These are phyloP conservation scores for Hanseniaspora lindneri DNA, from an alignment of 805 yeast species.

Conservation along the genomic window DNA sequence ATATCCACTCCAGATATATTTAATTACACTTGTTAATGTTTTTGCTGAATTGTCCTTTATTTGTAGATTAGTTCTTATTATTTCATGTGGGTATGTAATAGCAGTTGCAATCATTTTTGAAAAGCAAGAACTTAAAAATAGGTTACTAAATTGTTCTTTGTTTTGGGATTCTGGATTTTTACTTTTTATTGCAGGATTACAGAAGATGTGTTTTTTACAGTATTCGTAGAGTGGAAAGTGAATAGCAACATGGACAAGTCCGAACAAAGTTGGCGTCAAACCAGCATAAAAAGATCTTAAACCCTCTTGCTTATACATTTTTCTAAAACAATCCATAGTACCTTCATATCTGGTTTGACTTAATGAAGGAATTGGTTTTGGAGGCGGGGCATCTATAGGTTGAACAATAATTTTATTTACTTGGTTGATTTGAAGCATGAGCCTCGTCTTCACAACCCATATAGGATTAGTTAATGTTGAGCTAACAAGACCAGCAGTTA, in stretches of 20 bases:
- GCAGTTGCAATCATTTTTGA: conserved; percentile 84
- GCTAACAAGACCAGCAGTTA: conserved; percentile 79
- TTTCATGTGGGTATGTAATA: conserved; percentile 91
- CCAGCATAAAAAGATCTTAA: conserved; percentile 75
- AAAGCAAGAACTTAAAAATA: conserved; percentile 56
- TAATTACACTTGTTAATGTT: conserved; percentile 18
- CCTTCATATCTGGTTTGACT: conserved; percentile 42
- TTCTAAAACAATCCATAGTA: conserved; percentile 69
- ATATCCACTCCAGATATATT: conserved; percentile 18
- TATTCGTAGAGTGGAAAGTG: conserved; percentile 91
- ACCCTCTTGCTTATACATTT: conserved; percentile 75
- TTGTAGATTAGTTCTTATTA: conserved; percentile 83
- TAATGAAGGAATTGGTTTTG: conserved; percentile 1
- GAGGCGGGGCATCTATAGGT: conserved; percentile 21
- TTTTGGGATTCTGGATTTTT: conserved; percentile 18
- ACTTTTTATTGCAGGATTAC: conserved; percentile 24
- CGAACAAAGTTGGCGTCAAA: conserved; percentile 77
- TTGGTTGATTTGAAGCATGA: conserved; percentile 63
- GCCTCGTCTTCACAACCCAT: conserved; percentile 93
- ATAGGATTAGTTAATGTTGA: conserved; percentile 84
- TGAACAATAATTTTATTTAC: conserved; percentile 29
- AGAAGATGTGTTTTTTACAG: conserved; percentile 43
- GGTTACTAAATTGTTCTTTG: conserved; percentile 29
- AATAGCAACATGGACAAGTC: conserved; percentile 84
- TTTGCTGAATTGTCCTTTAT: conserved; percentile 23